Base-by-base conservation (phyloP, 2,329 filamentous ascomycete genomes). In the Trichoderma asperellum region DNA sequence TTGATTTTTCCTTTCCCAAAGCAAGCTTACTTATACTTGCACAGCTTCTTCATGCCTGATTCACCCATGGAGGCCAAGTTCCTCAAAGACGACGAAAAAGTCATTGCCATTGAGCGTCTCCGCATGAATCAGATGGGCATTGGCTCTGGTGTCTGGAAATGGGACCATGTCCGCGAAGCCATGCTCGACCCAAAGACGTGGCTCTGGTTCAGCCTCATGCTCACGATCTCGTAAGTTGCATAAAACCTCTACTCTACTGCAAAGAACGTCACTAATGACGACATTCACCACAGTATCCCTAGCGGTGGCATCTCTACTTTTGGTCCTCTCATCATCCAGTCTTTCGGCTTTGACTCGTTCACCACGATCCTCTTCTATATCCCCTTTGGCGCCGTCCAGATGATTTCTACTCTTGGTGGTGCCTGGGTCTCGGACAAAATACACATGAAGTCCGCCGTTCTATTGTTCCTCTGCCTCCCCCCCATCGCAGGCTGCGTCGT, bases 51-150 rank as follows among this genome's bases (percentile, higher is more conserved):
- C 63, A 88, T 91, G 82, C 89, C 89, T 0, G 89, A 91, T 72
- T 89, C 87, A 0, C 89, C 89, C 0, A 84, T 89, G 74, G 83
- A 86, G 27, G 84, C 87, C 1, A 86, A 84, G 24, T 90, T 89
- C 60, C 80, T 90, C 2, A 81, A 78, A 0, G 82, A 85, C 4
- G 80, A 85, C 16, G 88, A 90, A 57, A 88, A 86, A 68, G 73
- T 88, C 0, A 78, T 89, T 11, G 87, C 88, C 0, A 83, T 89
- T 12, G 87, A 90, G 73, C 81, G 87, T 57, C 74, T 87, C 14
- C 78, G 85, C 1, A 83, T 82, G 73, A 87, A 87, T 57, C 85
- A 86, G 62, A 81, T 79, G 72, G 82, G 81, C 0, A 79, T 83
- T 12, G 76, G 76, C 8, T 80, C 77, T 0, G 72, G 79, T 0